phyloP scores from a whole-genome alignment of 83 land plant species.

The Picea mariana region DNA sequence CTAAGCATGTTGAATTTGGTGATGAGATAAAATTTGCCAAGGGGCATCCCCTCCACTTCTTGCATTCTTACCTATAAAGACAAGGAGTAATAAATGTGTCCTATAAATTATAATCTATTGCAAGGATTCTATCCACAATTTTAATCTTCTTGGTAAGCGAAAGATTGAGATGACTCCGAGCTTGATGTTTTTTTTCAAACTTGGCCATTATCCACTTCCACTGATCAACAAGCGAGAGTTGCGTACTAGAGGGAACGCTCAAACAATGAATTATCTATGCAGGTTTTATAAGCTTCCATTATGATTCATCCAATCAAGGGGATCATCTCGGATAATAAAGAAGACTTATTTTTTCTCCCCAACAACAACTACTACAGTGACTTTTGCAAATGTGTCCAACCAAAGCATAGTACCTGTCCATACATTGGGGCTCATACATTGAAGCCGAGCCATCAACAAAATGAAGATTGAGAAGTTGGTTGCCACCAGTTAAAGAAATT shows the following conservation, averaged over 20 bases:
- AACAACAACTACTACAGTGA: neutral
- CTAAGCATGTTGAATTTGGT: neutral
- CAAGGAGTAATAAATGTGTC: neutral
- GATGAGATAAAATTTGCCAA: neutral
- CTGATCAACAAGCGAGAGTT: too few relatives aligned
- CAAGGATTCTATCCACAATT: neutral
- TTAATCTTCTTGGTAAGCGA: neutral
- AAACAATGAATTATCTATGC: too few relatives aligned
- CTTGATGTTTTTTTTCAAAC: too few relatives aligned
- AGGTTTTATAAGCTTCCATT: too few relatives aligned
- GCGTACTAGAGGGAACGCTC: neutral
- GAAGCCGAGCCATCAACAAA: neutral
- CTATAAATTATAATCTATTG: too few relatives aligned
- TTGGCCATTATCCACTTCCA: too few relatives aligned
- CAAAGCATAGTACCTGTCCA: neutral
- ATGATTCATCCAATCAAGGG: too few relatives aligned
- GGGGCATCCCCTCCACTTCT: neutral
- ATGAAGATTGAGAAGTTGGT: too few relatives aligned
- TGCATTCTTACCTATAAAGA: neutral
- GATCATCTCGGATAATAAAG: neutral
- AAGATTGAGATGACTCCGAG: too few relatives aligned
- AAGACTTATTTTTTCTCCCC: too few relatives aligned
- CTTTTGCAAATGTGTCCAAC: neutral
- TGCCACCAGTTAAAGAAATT: neutral
- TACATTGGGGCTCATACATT: neutral